A percentile compares a stretch with the other conserved stretches of the same genome.
Evolutionary conservation across 2,329 filamentous ascomycete species (phyloP).

Genomic region (Apiospora hydei): DNA sequence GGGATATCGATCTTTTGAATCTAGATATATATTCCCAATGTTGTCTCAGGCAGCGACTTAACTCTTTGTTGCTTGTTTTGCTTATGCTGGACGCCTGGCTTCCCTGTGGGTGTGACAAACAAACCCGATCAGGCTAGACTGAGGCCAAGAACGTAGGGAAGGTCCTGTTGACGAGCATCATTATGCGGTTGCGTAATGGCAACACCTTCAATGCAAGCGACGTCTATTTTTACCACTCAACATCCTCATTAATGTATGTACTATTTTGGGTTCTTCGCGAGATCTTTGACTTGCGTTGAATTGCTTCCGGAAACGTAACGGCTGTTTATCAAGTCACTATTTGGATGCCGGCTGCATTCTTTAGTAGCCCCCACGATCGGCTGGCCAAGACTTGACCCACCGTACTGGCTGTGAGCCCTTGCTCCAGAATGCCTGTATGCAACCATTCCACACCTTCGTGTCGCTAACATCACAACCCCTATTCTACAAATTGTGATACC

Average conservation of each 20-base stretch:
- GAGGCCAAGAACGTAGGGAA: not conserved
- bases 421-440: not conserved
- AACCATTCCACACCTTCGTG: not conserved
- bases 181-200: not conserved
- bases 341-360: not conserved
- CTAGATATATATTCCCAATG: not conserved
- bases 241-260: not conserved
- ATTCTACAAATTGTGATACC: not conserved
- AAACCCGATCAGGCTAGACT: not conserved
- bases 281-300: not conserved
- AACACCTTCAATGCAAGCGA: not conserved
- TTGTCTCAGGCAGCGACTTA: conserved; percentile 13
- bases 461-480: not conserved
- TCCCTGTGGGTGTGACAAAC: not conserved
- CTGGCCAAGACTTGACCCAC: conserved; percentile 16
- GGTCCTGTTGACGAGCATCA: not conserved
- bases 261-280: not conserved
- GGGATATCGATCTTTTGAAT: not conserved
- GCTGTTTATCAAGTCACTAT: not conserved
- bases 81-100: not conserved
- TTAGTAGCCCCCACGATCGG: too few species aligned
- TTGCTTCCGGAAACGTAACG: not conserved
- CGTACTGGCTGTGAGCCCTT: not conserved
- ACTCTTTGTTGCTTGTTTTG: conserved; percentile 16
- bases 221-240: not conserved